Percentiles rank a stretch among this genome's conserved stretches.
Evolutionary conservation across 345 rosid species (phyloP).

Genomic region (Cardamine occulta): DNA sequence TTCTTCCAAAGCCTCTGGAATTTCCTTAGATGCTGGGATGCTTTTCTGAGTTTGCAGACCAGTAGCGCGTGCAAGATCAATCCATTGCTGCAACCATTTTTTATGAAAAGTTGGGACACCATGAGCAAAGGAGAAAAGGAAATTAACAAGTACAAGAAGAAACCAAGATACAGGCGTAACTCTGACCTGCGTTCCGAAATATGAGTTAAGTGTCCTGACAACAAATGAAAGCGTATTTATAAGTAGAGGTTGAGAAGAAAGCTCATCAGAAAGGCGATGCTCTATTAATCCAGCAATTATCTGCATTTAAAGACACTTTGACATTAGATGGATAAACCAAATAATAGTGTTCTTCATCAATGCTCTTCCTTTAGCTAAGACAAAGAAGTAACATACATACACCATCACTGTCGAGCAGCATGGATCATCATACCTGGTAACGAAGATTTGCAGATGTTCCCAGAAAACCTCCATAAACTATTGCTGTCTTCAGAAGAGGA

Average conservation of each 20-base stretch:
- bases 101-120: background rate
- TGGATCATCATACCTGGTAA: slow-evolving; percentile 69
- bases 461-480: slow-evolving; percentile 74
- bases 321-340: slow-evolving; percentile 26
- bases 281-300: slow-evolving; percentile 91
- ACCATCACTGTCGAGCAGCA: slow-evolving; percentile 13
- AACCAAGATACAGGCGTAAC: slow-evolving; percentile 28
- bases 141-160: background rate
- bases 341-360: slow-evolving; percentile 1
- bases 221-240: slow-evolving; percentile 83
- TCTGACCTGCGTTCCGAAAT: slow-evolving; percentile 96
- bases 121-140: background rate
- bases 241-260: slow-evolving; percentile 74
- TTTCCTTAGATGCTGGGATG: slow-evolving; percentile 45
- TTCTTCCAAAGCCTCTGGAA: slow-evolving; percentile 49
- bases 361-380: slow-evolving; percentile 21
- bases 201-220: slow-evolving; percentile 84
- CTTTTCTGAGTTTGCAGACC: slow-evolving; percentile 78
- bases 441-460: slow-evolving; percentile 95
- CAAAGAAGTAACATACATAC: background rate
- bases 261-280: slow-evolving; percentile 82
- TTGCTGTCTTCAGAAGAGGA: slow-evolving; percentile 84
- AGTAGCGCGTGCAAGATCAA: slow-evolving; percentile 86
- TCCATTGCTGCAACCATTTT: slow-evolving; percentile 80
- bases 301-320: slow-evolving; percentile 53